Evolutionary conservation across 2,329 filamentous ascomycete species (phyloP), one percentile per base, ranked within the genome.

Genomic region (Colletotrichum orchidophilum): DNA sequence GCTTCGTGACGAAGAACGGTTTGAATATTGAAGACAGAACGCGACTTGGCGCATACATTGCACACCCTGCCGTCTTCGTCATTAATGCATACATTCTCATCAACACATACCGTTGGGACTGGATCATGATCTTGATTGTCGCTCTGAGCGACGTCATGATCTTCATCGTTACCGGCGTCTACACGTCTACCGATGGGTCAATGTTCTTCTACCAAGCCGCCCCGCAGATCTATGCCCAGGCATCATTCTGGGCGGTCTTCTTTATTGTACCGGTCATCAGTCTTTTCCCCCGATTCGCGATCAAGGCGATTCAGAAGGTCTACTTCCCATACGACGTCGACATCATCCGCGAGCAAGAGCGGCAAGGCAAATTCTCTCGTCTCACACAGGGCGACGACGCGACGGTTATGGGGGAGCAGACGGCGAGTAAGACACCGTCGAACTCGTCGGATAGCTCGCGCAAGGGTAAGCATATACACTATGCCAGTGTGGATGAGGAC

Each of bases 71-170:
- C 7, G 92, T 99, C 70, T 84, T 97, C 75, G 92, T 94, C 50
- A 97, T 97, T 85, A 99, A 99, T 81, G 85, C 92, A 70, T 99
- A 98, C 84, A 94, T 99, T 75, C 86, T 99, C 74, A 91, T 98
- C 84, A 99, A 99, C 83, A 97, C 94, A 1, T 98, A 97, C 81
- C 91, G 96, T 72, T 99, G 96, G 96, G 96, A 99, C 81, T 99
- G 96, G 96, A 86, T 99, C 77, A 97, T 97, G 83, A 82, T 95
- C 26, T 85, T 97, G 70, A 92, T 98, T 73, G 92, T 97, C 62
- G 83, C 83, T 27, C 88, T 98, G 80, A 97, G 95, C 82, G 93
- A 93, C 73, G 80, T 98, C 33, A 89, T 98, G 76, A 90, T 98
- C 78, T 99, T 95, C 86, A 93, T 97, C 84, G 98, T 96, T 95